A percentile compares a stretch with the other conserved stretches of the same genome.
Conservation (phyloP, 257 asterid genomes). For the Orobanche coerulescens region DNA sequence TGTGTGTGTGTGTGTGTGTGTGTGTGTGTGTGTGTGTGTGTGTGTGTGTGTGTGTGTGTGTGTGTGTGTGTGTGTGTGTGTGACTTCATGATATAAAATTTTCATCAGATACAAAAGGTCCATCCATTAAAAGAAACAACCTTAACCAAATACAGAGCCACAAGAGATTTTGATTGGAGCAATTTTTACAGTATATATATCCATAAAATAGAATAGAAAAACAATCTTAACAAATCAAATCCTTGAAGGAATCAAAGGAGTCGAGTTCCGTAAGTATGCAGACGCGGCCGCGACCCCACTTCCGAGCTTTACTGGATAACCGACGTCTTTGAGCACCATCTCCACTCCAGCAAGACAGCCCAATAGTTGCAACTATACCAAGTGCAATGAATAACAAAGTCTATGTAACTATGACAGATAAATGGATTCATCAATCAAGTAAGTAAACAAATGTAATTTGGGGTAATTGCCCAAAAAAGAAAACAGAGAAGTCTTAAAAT, state of each 20-base stretch:
- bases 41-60: background rate
- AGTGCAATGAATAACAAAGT: background rate
- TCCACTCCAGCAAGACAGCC: slow-evolving; percentile 99
- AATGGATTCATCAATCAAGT: background rate
- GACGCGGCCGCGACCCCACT: slow-evolving; percentile 93
- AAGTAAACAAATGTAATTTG: background rate
- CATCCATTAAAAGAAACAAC: slow-evolving; percentile 27
- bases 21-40: background rate
- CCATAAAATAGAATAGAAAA: slow-evolving; percentile 12
- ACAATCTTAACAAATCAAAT: slow-evolving; percentile 37
- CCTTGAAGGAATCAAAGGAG: slow-evolving; percentile 93
- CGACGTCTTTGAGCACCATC: slow-evolving; percentile 95
- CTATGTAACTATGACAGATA: background rate
- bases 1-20: background rate
- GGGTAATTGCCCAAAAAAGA: background rate
- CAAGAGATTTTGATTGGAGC: slow-evolving; percentile 23
- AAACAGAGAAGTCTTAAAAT: too few relatives aligned
- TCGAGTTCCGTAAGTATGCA: slow-evolving; percentile 69
- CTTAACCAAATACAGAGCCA: slow-evolving; percentile 28
- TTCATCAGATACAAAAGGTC: slow-evolving; percentile 21
- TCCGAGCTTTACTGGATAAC: slow-evolving; percentile 85
- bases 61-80: background rate
- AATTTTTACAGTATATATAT: slow-evolving; percentile 54
- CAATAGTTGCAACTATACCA: slow-evolving; percentile 73
- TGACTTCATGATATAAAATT: background rate